Evolutionary conservation across 164 flowering plant genomes (phyloP), one percentile per base, ranked within the genome.

Genomic region (Tinospora cordifolia): DNA sequence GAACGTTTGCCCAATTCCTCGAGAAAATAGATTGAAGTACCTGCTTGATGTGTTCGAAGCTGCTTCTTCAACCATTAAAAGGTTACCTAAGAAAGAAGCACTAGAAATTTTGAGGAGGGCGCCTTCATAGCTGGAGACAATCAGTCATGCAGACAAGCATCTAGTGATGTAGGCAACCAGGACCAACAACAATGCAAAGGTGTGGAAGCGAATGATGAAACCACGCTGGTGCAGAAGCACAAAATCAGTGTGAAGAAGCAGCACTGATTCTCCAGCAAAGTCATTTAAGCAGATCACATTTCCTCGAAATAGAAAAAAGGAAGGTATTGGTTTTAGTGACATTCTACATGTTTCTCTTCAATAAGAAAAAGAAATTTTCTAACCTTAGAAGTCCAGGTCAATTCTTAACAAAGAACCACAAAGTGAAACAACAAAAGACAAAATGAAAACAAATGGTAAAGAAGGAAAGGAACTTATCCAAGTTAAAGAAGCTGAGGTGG

Each of bases 171-270:
- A 59, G 60, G 49, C 59, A 30, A 67, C 66, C 70, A 62, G 46
- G 75, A 41, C 44, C 36, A 41, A 27, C 46, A 67, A 44, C 10
- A 60, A 66, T 62, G 24, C 73, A 81, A 71, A 80, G 46, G 65
- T 65, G 65, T 65, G 81, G 77, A 77, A 79, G 82, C 72, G 71
- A 75, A 75, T 79, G 70, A 74, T 71, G 77, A 77, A 80, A 73
- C 81, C 83, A 77, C 72, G 74, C 68, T 76, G 80, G 83, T 75
- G 88, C 75, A 84, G 88, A 80, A 79, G 85, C 81, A 83, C 76
- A 84, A 83, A 87, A 87, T 80, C 90, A 86, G 62, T 69, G 65
- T 72, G 88, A 86, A 67, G 90, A 87, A 86, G 90, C 78, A 81
- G 83, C 88, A 81, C 69, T 81, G 81, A 75, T 75, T 75, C 74